A percentile compares a stretch with the other conserved stretches of the same genome.
Conservation (phyloP, 225 moss, liverwort and hornwort genomes). For the Takakia lepidozioides region DNA sequence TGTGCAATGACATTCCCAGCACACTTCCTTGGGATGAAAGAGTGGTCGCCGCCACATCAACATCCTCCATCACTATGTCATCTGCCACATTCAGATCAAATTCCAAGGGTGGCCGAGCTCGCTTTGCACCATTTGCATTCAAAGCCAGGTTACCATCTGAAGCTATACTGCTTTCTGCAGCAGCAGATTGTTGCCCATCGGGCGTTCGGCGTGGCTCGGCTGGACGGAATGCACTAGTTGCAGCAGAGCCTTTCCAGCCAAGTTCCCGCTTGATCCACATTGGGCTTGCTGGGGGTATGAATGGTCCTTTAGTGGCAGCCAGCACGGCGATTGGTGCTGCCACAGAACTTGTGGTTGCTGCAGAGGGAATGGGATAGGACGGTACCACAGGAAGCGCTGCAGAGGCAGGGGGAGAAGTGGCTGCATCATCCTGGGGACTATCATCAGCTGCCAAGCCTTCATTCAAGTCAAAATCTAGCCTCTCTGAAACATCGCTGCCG, state of each 20-base stretch:
- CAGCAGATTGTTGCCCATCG: constrained; percentile 64
- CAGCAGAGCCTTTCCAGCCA: constrained; percentile 98
- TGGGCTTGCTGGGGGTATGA: constrained; percentile 88
- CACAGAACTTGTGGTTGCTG: constrained; percentile 42
- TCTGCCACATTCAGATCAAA: constrained; percentile 94
- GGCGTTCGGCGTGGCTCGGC: constrained; percentile 97
- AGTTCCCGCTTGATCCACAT: constrained; percentile 87
- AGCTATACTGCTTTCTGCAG: constrained; percentile 52
- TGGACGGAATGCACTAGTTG: constrained; percentile 97
- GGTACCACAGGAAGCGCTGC: constrained; percentile 28
- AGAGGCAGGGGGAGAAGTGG: constrained; percentile 38
- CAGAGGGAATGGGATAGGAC: constrained; percentile 30
- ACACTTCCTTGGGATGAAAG: constrained; percentile 77
- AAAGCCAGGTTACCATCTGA: constrained; percentile 48
- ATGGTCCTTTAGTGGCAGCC: constrained; percentile 85
- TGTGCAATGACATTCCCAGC: constrained; percentile 56
- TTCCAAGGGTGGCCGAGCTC: constrained; percentile 63
- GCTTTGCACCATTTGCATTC: constrained; percentile 33
- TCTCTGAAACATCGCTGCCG: constrained; percentile 70
- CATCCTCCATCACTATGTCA: constrained; percentile 72
- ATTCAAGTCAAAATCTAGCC: constrained; percentile 97
- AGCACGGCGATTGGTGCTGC: constrained; percentile 91
- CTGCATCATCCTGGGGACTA: constrained; percentile 60
- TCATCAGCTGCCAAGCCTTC: constrained; percentile 84
- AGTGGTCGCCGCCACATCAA: constrained; percentile 40